phyloP scores from a whole-genome alignment of 352 stramenopile species.

The Pythium monospermum region DNA sequence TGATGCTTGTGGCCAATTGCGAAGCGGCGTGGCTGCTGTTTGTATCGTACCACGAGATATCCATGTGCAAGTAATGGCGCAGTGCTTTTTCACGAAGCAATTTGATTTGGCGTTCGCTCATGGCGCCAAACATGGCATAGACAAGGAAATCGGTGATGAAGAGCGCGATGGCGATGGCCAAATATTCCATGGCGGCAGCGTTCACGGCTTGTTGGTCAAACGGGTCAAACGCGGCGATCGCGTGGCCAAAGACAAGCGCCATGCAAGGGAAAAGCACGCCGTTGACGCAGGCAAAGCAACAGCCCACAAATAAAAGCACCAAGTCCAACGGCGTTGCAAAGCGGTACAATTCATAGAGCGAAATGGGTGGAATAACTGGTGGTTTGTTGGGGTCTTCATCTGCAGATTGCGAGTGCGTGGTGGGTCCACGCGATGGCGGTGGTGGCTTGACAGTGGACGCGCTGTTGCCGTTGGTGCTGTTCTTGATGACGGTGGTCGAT shows the following conservation, averaged over 20 bases:
- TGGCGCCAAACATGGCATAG: slow-evolving; percentile 15
- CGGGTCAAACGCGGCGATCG: slow-evolving; percentile 34
- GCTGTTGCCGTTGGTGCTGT: no score
- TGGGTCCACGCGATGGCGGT: no score
- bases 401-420: no score
- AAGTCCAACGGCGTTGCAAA: slow-evolving; percentile 24
- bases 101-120: slow-evolving; percentile 23
- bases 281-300: slow-evolving; percentile 22
- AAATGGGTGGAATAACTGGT: no score
- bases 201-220: slow-evolving; percentile 16
- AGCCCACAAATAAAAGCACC: slow-evolving; percentile 14
- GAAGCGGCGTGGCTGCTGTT: slow-evolving; percentile 4
- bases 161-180: slow-evolving; percentile 13
- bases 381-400: no score
- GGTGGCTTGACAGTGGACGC: no score
- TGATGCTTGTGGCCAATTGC: slow-evolving; percentile 14
- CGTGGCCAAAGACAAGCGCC: slow-evolving; percentile 36
- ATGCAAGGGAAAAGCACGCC: slow-evolving; percentile 28
- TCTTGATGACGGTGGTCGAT: no score
- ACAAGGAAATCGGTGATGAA: slow-evolving; percentile 17
- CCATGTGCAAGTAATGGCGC: slow-evolving; percentile 24
- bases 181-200: slow-evolving; percentile 12
- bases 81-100: slow-evolving; percentile 12
- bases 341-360: slow-evolving; percentile 23
- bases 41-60: slow-evolving; percentile 27